Percentiles rank a stretch among this genome's conserved stretches.
Conservation (phyloP, 441 rosid species). For the Adansonia madagascariensis region DNA sequence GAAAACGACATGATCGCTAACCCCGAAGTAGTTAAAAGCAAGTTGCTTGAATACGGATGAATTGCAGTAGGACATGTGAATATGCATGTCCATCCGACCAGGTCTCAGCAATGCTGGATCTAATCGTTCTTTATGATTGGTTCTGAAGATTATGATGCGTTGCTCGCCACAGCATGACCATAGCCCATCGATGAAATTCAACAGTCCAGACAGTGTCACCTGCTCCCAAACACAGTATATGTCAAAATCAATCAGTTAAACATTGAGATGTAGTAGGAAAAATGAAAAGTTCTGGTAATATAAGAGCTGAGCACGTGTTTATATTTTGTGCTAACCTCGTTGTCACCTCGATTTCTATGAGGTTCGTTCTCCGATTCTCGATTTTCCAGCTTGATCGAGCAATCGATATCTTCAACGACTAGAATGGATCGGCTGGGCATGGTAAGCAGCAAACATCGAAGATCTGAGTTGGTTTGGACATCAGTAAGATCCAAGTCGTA, state of each 20-base stretch:
- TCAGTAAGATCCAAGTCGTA: slow-evolving; percentile 32
- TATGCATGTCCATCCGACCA: slow-evolving; percentile 38
- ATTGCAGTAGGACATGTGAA: slow-evolving; percentile 35
- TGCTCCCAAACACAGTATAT: neutral
- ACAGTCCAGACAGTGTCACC: slow-evolving; percentile 27
- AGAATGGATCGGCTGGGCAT: slow-evolving; percentile 30
- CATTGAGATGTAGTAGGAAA: too few relatives aligned
- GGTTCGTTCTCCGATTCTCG: slow-evolving; percentile 21
- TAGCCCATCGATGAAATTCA: slow-evolving; percentile 31
- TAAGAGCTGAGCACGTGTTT: neutral
- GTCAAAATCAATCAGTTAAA: too few relatives aligned
- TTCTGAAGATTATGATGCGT: slow-evolving; percentile 30
- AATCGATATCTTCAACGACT: slow-evolving; percentile 36
- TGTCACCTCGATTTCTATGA: neutral
- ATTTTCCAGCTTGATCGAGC: slow-evolving; percentile 33
- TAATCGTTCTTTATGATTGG: slow-evolving; percentile 34
- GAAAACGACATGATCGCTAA: slow-evolving; percentile 26
- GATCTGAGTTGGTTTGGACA: slow-evolving; percentile 11
- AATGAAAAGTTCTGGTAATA: neutral
- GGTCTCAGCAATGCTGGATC: slow-evolving; percentile 33
- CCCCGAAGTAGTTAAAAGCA: slow-evolving; percentile 27
- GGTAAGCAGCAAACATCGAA: slow-evolving; percentile 23
- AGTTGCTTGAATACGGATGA: slow-evolving; percentile 31
- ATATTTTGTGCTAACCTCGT: neutral
- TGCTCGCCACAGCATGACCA: slow-evolving; percentile 36